Evolutionary conservation across 805 yeast genomes (phyloP), one percentile per base, ranked within the genome.

Genomic region (Starmerella bombicola): DNA sequence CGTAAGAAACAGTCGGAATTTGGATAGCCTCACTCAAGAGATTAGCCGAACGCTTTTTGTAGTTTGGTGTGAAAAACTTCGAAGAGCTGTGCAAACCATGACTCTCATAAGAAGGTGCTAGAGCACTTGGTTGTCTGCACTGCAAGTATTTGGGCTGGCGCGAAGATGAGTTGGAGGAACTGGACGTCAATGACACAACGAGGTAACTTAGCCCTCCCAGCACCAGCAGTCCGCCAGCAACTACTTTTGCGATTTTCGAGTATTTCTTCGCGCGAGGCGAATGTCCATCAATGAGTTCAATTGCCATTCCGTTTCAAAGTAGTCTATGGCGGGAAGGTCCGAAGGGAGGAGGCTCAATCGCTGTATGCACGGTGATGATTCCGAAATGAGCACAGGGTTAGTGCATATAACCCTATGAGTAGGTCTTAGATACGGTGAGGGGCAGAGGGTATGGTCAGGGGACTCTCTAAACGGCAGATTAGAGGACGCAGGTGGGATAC

Each of bases 1-100:
- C 93, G 48, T 58, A 67, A 16, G 74, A 66, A 44, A 71, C 76
- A 2, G 93, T 80, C 28, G 78, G 76, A 45, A 80, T 67, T 52
- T 68, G 68, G 19, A 81, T 68, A 1, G 88, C 81, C 6, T 71
- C 74, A 6, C 35, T 40, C 28, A 53, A 44, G 21, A 43, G 43
- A 29, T 40, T 35, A 4, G 38, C 35, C 10, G 55, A 50, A 20
- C 41, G 22, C 25, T 38, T 17, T 10, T 16, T 12, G 42, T 46
- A 50, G 25, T 40, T 40, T 4, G 33, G 35, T 9, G 46, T 26
- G 24, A 40, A 18, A 35, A 45, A 42, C 7, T 16, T 10, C 23
- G 40, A 29, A 20, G 44, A 36, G 30, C 39, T 30, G 24, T 21
- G 34, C 16, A 45, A 25, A 13, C 41, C 41, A 10, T 16, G 33